Evolutionary conservation across 768 basidiomycete species (phyloP).

Genomic region (Amanita subjunquillea): DNA sequence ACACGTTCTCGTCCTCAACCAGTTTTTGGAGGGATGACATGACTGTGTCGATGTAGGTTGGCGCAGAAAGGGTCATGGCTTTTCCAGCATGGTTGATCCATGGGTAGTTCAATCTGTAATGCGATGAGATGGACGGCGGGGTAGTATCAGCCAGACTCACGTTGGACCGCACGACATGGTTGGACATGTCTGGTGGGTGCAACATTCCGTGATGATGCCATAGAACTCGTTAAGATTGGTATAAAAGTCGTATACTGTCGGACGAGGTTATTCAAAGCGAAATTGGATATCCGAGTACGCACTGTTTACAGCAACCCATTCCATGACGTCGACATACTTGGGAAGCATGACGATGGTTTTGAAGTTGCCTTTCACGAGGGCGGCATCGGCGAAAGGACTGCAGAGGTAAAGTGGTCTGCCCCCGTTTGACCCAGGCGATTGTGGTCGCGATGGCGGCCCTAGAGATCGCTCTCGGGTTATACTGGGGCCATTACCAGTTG

Average conservation of each 20-base stretch:
- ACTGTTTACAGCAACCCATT: constrained; percentile 97
- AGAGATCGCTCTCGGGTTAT: constrained; percentile 14
- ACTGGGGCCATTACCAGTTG: constrained; percentile 15
- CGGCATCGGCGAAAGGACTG: constrained; percentile 90
- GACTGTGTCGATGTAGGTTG: constrained; percentile 96
- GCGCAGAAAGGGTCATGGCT: constrained; percentile 79
- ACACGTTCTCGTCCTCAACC: constrained; percentile 87
- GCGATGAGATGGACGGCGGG: background rate
- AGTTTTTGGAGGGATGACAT: constrained; percentile 96
- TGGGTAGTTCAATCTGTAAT: constrained; percentile 72
- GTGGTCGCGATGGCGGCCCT: constrained; percentile 26
- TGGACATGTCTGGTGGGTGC: constrained; percentile 83
- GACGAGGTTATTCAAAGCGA: background rate
- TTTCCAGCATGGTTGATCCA: constrained; percentile 93
- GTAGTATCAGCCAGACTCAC: constrained; percentile 35
- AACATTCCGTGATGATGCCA: constrained; percentile 86
- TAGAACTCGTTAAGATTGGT: constrained; percentile 97
- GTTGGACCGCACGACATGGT: constrained; percentile 84
- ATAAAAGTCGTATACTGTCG: constrained; percentile 90
- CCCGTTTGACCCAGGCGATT: constrained; percentile 24
- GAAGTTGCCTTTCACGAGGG: constrained; percentile 95
- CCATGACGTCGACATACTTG: constrained; percentile 92
- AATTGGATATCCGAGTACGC: constrained; percentile 18
- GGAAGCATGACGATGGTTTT: constrained; percentile 96
- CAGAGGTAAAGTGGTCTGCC: constrained; percentile 79